Conservation (phyloP, 208 protist species). For the Trypanosoma rangeli region DNA sequence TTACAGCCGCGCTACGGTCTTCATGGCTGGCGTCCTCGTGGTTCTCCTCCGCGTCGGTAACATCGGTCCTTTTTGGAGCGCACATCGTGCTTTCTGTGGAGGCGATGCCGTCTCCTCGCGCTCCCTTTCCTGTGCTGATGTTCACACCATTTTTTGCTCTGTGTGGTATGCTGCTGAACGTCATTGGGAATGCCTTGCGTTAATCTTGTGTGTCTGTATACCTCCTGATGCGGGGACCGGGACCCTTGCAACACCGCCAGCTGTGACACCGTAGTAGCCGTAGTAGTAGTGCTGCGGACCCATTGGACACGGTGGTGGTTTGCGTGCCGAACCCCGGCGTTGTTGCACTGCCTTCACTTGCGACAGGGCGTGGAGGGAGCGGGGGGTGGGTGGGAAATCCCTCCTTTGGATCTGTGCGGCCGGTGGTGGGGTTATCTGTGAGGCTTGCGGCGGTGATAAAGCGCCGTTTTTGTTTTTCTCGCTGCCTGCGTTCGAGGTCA, state of each 20-base stretch:
- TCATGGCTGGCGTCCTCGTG: slow-evolving; percentile 22
- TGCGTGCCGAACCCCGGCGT: neutral
- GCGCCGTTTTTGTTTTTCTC: neutral
- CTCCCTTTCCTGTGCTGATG: slow-evolving; percentile 39
- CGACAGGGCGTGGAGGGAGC: no score
- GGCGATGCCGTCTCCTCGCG: slow-evolving; percentile 40
- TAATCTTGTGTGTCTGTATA: neutral
- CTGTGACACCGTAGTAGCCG: neutral
- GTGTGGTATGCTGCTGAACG: slow-evolving; percentile 12
- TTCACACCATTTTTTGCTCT: slow-evolving; percentile 55
- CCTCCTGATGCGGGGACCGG: neutral
- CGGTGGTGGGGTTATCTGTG: neutral
- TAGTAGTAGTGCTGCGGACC: neutral
- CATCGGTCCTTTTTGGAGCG: slow-evolving; percentile 61
- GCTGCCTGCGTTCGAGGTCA: neutral
- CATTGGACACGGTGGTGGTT: neutral
- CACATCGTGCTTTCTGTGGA: slow-evolving; percentile 54
- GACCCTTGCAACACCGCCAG: neutral
- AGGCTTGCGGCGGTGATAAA: neutral
- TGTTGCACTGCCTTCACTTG: neutral
- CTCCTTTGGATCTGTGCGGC: neutral
- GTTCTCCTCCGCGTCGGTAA: slow-evolving; percentile 43
- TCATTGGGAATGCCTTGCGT: slow-evolving; percentile 4
- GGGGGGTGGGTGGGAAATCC: neutral
- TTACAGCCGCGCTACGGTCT: slow-evolving; percentile 35